These are phyloP conservation scores for Harrya chromipes DNA, from an alignment of 768 basidiomycete genomes.

Conservation along the genomic window DNA sequence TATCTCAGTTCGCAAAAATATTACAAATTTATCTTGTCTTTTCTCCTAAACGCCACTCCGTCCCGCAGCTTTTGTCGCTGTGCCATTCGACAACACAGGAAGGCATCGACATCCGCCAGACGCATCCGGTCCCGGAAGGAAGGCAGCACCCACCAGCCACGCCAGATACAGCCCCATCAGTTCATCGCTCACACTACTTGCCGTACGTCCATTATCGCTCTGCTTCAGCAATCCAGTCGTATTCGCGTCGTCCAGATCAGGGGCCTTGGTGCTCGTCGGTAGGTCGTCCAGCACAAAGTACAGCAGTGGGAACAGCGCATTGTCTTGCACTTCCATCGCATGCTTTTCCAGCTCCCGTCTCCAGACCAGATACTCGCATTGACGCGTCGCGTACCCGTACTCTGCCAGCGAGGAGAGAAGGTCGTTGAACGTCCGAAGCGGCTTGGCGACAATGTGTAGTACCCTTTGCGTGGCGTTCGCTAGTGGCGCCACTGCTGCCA, in stretches of 20 bases:
- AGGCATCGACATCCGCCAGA: conserved; percentile 40
- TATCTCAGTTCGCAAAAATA: not conserved
- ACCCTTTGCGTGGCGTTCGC: conserved; percentile 51
- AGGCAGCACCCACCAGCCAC: conserved; percentile 86
- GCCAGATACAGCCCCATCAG: conserved; percentile 87
- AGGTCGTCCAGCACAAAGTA: conserved; percentile 98
- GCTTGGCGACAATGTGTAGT: conserved; percentile 82
- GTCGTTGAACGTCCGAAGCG: conserved; percentile 85
- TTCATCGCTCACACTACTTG: conserved; percentile 65
- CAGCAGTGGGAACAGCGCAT: conserved; percentile 93
- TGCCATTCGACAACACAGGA: conserved; percentile 42
- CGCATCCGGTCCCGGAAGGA: conserved; percentile 59
- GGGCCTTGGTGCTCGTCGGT: conserved; percentile 93
- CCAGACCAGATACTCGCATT: conserved; percentile 91
- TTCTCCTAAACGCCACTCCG: conserved; percentile 51
- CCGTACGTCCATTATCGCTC: conserved; percentile 36
- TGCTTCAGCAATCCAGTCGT: conserved; percentile 57
- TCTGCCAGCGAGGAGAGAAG: conserved; percentile 67
- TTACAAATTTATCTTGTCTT: not conserved
- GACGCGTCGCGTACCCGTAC: conserved; percentile 78
- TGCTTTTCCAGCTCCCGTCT: conserved; percentile 90
- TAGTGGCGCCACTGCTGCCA: conserved; percentile 66
- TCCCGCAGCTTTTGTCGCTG: conserved; percentile 60
- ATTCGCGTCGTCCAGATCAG: conserved; percentile 85
- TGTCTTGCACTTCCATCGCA: conserved; percentile 91